Base-by-base conservation (phyloP, 2,329 filamentous ascomycete species). In the Aspergillus hortae region DNA sequence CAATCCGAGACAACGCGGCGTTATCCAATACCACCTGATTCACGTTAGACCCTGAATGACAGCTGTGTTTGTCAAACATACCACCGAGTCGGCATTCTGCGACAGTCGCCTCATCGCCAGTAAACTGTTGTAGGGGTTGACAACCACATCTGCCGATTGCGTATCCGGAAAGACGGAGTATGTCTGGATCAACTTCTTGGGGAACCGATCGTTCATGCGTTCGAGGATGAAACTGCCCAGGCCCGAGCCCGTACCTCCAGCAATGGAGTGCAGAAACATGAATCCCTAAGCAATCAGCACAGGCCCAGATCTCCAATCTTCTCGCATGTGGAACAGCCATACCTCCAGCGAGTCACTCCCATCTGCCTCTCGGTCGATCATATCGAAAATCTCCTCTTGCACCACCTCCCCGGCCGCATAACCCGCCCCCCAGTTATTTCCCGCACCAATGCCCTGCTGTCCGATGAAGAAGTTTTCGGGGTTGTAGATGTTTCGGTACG, bases 401-500 rank as follows among this genome's bases (percentile, higher is more conserved):
- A 99, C 90, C 42, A 82, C 80, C 71, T 96, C 92, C 61, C 92
- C 94, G 49, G 90, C 92, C 60, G 94, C 86, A 74, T 99, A 99
- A 44, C 94, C 94, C 66, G 94, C 89, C 55, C 92, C 94, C 94
- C 94, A 99, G 72, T 97, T 99, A 74, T 99, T 99, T 43, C 91
- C 94, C 6, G 94, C 94, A 43, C 94, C 94, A 50, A 90, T 85
- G 52, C 94, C 94, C 74, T 92, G 88, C 71, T 96, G 95, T 64
- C 92, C 90, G 48, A 97, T 85, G 70, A 95, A 99, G 76, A 97
- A 96, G 78, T 99, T 99, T 74, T 99, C 94, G 0, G 94, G 94
- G 70, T 99, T 99, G 82, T 99, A 99, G 54, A 99, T 99, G 71
- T 99, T 97, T 72, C 88, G 90, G 79, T 99, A 99, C 0, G 92